Evolutionary conservation across 179 eudicot genomes (phyloP).

Genomic region (Drosera spatulata): DNA sequence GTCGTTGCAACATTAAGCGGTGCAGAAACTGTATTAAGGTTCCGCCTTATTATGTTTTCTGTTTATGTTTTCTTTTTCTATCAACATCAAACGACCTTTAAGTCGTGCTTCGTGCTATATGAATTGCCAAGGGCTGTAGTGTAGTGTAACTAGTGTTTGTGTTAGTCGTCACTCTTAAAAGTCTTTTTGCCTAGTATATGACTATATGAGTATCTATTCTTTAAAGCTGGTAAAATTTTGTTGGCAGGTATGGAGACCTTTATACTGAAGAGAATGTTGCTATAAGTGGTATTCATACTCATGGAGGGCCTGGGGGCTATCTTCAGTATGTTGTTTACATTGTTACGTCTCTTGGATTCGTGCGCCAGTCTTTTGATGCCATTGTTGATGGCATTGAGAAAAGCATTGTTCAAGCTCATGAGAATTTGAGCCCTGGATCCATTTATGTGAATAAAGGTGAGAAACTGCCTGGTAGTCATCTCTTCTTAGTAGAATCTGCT

Average conservation of each 20-base stretch:
- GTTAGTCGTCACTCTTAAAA: no score
- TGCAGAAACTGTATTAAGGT: no score
- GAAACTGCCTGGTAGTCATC: not conserved
- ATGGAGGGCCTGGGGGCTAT: conserved; percentile 99
- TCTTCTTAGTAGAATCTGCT: not conserved
- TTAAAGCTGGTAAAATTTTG: conserved; percentile 2
- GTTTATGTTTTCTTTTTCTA: no score
- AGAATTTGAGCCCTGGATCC: conserved; percentile 83
- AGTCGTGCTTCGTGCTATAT: no score
- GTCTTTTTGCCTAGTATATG: not conserved
- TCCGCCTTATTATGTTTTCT: no score
- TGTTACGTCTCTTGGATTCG: conserved; percentile 93
- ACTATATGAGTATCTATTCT: not conserved
- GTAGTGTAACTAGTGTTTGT: no score
- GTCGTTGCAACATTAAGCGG: no score
- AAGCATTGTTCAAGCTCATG: conserved; percentile 88
- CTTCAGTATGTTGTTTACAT: conserved; percentile 88
- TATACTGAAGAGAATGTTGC: conserved; percentile 90
- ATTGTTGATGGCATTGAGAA: conserved; percentile 92
- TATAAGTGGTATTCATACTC: conserved; percentile 95
- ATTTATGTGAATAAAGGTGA: conserved; percentile 76
- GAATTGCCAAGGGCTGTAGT: no score
- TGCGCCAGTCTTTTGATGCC: conserved; percentile 90
- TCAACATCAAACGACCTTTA: no score
- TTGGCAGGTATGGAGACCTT: conserved; percentile 75